These are phyloP conservation scores for Sphaerulina vaccinii DNA, from an alignment of 2,329 filamentous ascomycete species.

Conservation along the genomic window DNA sequence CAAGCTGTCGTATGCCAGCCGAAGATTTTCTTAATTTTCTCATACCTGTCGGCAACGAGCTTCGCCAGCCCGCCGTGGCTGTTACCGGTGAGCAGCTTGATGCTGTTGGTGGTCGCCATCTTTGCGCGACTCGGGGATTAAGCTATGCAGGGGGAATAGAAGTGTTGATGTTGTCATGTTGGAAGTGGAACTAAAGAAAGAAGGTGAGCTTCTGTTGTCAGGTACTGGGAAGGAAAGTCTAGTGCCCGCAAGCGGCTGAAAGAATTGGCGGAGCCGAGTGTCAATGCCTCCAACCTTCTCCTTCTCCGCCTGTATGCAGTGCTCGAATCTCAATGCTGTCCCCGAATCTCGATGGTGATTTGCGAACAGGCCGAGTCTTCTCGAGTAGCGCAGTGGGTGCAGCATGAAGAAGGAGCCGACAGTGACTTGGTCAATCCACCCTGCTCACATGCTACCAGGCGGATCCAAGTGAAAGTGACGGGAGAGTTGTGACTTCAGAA, in stretches of 20 bases:
- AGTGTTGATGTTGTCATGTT: constrained; percentile 21
- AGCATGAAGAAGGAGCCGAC: too few species aligned
- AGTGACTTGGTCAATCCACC: too few species aligned
- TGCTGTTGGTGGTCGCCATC: constrained; percentile 68
- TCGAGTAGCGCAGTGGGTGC: too few species aligned
- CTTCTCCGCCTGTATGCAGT: too few species aligned
- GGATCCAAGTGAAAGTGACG: too few species aligned
- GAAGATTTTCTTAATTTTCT: constrained; percentile 3
- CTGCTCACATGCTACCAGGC: too few species aligned
- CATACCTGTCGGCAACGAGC: constrained; percentile 65
- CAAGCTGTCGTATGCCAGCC: constrained; percentile 11
- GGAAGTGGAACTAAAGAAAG: constrained; percentile 1
- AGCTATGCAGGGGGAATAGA: constrained; percentile 13
- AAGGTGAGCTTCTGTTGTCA: constrained; percentile 3
- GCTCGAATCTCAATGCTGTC: too few species aligned
- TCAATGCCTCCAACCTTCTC: too few species aligned
- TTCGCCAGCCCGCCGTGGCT: constrained; percentile 71
- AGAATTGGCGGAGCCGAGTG: too few species aligned
- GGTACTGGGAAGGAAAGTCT: constrained; percentile 11
- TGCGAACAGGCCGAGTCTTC: too few species aligned
- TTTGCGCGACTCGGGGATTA: constrained; percentile 18
- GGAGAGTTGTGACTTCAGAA: too few species aligned
- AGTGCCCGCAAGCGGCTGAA: constrained; percentile 11
- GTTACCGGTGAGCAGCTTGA: constrained; percentile 73
- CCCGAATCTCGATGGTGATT: too few species aligned